A percentile compares a stretch with the other conserved stretches of the same genome.
Evolutionary conservation across 1,139 yeast species (phyloP).

Genomic region (Candida sanyaensis): DNA sequence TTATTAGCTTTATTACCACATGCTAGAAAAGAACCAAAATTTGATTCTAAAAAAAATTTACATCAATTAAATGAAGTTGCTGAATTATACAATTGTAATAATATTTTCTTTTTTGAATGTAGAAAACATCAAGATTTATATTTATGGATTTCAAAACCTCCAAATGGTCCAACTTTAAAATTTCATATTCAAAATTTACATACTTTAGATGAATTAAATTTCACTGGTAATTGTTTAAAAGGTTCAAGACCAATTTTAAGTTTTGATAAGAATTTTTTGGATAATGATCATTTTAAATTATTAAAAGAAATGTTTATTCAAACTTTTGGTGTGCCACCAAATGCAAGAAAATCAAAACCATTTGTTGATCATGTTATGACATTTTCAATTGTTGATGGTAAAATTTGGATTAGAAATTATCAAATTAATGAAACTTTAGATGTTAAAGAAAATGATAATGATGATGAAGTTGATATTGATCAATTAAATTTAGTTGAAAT

Average conservation of each 20-base stretch:
- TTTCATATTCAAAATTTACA: constrained; percentile 94
- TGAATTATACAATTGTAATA: constrained; percentile 95
- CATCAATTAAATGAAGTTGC: constrained; percentile 93
- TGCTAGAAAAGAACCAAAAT: constrained; percentile 93
- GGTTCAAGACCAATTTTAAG: constrained; percentile 97
- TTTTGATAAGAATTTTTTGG: constrained; percentile 73
- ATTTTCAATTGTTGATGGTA: constrained; percentile 87
- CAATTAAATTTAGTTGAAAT: constrained; percentile 85
- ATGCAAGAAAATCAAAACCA: constrained; percentile 92
- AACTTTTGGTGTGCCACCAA: constrained; percentile 94
- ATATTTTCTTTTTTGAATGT: constrained; percentile 90
- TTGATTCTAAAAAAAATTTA: constrained; percentile 89
- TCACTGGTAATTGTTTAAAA: constrained; percentile 92
- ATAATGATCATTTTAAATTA: constrained; percentile 62
- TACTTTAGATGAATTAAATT: constrained; percentile 93
- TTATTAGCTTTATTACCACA: constrained; percentile 83
- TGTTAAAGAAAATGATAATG: constrained; percentile 41
- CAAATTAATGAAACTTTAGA: constrained; percentile 80
- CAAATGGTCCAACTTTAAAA: constrained; percentile 96
- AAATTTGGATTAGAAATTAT: constrained; percentile 94
- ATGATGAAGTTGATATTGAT: constrained; percentile 37
- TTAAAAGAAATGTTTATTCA: constrained; percentile 86
- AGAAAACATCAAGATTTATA: constrained; percentile 96
- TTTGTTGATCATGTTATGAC: constrained; percentile 95
- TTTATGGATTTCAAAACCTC: constrained; percentile 93